Conservation (phyloP, 75 land plant genomes). For the Cunninghamia lanceolata region DNA sequence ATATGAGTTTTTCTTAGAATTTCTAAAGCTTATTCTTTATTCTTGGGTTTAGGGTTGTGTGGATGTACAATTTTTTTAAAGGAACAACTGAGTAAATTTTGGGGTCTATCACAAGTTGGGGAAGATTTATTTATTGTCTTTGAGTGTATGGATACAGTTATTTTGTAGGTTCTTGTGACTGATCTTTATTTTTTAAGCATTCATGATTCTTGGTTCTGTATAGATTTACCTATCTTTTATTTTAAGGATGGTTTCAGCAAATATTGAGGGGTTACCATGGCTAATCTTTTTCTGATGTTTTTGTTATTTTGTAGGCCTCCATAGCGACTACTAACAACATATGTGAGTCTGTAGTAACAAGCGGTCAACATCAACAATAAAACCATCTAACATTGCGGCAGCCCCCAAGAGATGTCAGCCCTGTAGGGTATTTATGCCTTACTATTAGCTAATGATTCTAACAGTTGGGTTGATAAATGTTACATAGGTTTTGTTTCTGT, state of each 20-base stretch:
- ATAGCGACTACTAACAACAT: slow-evolving; percentile 79
- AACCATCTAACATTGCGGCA: slow-evolving; percentile 46
- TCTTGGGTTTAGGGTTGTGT: too few relatives aligned
- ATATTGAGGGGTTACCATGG: too few relatives aligned
- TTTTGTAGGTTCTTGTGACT: too few relatives aligned
- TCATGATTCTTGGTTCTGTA: too few relatives aligned
- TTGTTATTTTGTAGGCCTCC: too few relatives aligned
- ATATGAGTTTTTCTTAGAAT: too few relatives aligned
- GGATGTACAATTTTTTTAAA: too few relatives aligned
- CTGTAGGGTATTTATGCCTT: slow-evolving; percentile 63
- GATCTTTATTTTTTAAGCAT: too few relatives aligned
- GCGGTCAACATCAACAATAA: slow-evolving; percentile 54
- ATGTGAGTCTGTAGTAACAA: slow-evolving; percentile 85
- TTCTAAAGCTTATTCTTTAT: too few relatives aligned
- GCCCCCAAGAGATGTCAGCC: slow-evolving; percentile 64
- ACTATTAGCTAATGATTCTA: too few relatives aligned
- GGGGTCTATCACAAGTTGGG: background rate
- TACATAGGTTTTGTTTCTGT: background rate
- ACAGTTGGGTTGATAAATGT: too few relatives aligned
- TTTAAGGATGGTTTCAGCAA: background rate
- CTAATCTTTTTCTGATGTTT: too few relatives aligned
- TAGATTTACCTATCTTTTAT: background rate
- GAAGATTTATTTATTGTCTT: background rate
- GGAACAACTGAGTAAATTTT: background rate
- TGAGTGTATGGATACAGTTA: background rate